Evolutionary conservation across 805 yeast species (phyloP), one percentile per base, ranked within the genome.

Genomic region (Ogataea allantospora): DNA sequence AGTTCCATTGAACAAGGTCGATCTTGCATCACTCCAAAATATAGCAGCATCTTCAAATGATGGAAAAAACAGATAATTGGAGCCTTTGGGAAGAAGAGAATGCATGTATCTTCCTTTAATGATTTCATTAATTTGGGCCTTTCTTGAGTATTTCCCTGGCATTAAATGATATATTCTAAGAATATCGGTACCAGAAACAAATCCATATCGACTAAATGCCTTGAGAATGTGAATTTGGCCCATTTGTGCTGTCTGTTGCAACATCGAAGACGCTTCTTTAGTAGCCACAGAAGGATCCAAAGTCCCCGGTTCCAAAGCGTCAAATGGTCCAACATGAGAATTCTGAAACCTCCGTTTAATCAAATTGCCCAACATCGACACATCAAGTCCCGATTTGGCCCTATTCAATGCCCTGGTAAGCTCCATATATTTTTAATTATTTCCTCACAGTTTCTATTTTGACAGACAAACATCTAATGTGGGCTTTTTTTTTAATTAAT

Each of bases 11-110:
- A 80, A 51, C 38, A 64, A 62, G 6, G 26, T 23, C 36, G 72
- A 68, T 9, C 54, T 41, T 0, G 81, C 73, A 46, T 78, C 84
- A 14, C 65, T 51, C 56, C 65, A 67, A 54, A 72, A 81, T 3
- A 65, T 65, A 14, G 74, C 65, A 0, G 88, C 86, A 13, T 68
- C 71, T 17, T 66, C 63, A 25, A 57, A 53, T 26, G 63, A 57
- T 4, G 64, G 63, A 50, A 83, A 83, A 6, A 76, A 53, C 23
- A 83, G 55, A 53, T 72, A 81, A 54, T 77, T 78, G 4, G 70
- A 66, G 27, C 74, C 72, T 42, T 67, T 59, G 19, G 73, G 68
- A 25, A 59, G 45, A 16, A 82, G 53, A 12, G 63, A 68, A 2
- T 54, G 33, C 0, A 77, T 73, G 43, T 71, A 63, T 35, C 88